Evolutionary conservation across 2,329 filamentous ascomycete genomes (phyloP), one percentile per base, ranked within the genome.

Genomic region (Neopestalotiopsis sp.): DNA sequence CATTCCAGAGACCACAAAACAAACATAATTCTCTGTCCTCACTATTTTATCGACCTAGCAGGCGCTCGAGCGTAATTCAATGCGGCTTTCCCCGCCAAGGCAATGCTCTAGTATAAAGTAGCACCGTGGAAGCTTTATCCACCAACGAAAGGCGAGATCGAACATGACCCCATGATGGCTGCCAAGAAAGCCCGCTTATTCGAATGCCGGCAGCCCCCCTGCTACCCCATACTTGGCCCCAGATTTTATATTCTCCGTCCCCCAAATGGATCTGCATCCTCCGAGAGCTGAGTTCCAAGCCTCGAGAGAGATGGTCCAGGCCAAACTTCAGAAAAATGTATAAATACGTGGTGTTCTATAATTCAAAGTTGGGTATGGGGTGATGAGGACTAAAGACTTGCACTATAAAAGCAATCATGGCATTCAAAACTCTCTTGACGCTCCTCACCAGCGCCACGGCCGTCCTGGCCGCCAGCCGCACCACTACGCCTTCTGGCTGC

Each of bases 401-500:
- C 20, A 17, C 20, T 14, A 1, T 42, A 45, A 5, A 5, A 65
- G 17, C 20, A 65, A 38, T 3, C 4, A 70, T 70, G 68, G 6
- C 45, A 17, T 53, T 53, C 7, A 69, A 65, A 49, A 58, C 64
- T n/a, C 13, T 70, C 28, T 13, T 67, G 20, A 61, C 61, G 17
- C 17, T 69, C 61, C 13, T 68, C 30, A 40, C 32, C 40, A 34
- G 61, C 49, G 66, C 64, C 0, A 40, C 63, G 14, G 53, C 61
- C 66, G 72, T 70, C 65, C 68, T 79, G 10, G 81, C 79, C 5
- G 77, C 73, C 0, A 75, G 76, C 66, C 79, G 80, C 24, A 82
- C 79, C 12, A 76, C 74, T 7, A 75, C 80, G 0, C 88, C 87
- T 2, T 74, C 80, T 3, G 87, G 86, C 32, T 86, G 86, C 65